Base-by-base conservation (phyloP, 2,329 filamentous ascomycete genomes). In the Epichloe amarillans region DNA sequence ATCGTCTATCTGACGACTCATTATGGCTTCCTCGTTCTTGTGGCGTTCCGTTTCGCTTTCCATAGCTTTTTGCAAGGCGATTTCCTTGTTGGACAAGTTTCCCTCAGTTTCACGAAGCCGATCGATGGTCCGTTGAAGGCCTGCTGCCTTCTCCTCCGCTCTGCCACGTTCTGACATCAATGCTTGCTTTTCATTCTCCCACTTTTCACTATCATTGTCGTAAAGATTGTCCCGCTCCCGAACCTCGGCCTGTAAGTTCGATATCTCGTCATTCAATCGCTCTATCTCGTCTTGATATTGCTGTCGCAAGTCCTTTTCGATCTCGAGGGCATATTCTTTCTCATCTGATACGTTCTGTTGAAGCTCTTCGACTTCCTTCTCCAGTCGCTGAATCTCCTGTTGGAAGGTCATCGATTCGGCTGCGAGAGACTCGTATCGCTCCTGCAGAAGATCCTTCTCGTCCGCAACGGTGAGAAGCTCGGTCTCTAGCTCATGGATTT, bases 1-100 rank as follows among this genome's bases (percentile, higher is more conserved):
- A 47, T 84, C 83, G 45, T 84, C 78, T 48, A 95, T 80, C 62
- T 93, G 86, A n/a, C 78, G 75, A 54, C 73, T 79, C 47, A 95
- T 70, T 7, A 82, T 69, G 11, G 77, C 77, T 61, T 91, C 84
- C 58, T 91, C 85, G 50, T 77, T 80, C 55, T 76, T 75, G 60
- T 93, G 83, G 23, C 86, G 81, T 55, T 87, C 77, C 45, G 77
- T 77, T 60, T 90, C 86, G 59, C 79, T 85, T 55, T 84, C 75
- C 12, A 89, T 72, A 3, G 81, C 80, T 59, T 83, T 76, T 61
- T 86, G 80, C 17, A 88, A 68, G 61, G 75, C 83, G 21, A 72
- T 72, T 59, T 88, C 84, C 61, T 84, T 84, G 54, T 76, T 75
- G 19, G 83, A 83, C 33, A 87, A 68, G 12, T 74, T 80, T 15